Percentiles rank a stretch among this genome's conserved stretches.
phyloP scores from a whole-genome alignment of 129 eudicot genomes.

The Flaveria sonorensis region DNA sequence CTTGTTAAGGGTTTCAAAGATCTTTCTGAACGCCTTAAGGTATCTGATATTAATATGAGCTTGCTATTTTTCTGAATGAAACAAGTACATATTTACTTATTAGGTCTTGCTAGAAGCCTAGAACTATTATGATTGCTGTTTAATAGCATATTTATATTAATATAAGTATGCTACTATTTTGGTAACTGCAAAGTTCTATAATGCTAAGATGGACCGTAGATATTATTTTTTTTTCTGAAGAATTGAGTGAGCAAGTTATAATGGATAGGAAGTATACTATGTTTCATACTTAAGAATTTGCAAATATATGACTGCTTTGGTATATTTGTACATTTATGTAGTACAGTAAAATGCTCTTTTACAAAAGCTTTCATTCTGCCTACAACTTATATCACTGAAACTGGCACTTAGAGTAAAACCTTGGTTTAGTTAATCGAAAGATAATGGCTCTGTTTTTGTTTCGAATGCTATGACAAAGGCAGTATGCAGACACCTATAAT shows the following conservation, averaged over 20 bases:
- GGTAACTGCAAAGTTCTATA: background rate
- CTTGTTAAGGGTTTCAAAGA: slow-evolving; percentile 93
- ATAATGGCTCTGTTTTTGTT: background rate
- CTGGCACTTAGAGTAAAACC: slow-evolving; percentile 1
- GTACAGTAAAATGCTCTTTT: background rate
- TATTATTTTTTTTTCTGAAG: background rate
- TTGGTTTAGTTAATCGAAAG: background rate
- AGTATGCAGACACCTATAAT: background rate
- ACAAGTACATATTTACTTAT: background rate
- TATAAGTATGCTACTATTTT: background rate
- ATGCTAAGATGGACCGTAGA: background rate
- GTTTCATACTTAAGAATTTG: background rate
- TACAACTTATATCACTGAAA: slow-evolving; percentile 7
- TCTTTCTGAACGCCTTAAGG: slow-evolving; percentile 95
- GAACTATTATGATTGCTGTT: background rate
- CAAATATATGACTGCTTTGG: background rate
- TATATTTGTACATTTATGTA: slow-evolving; percentile 1
- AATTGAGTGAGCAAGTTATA: background rate
- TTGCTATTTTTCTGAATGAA: slow-evolving; percentile 2
- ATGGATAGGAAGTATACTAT: background rate
- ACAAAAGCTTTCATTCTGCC: background rate
- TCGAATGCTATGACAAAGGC: background rate
- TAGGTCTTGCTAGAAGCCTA: background rate
- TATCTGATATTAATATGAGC: slow-evolving; percentile 23
- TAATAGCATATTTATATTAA: background rate